Conservation (phyloP, 2,329 filamentous ascomycete species). For the Byssoonygena ceratinophila region DNA sequence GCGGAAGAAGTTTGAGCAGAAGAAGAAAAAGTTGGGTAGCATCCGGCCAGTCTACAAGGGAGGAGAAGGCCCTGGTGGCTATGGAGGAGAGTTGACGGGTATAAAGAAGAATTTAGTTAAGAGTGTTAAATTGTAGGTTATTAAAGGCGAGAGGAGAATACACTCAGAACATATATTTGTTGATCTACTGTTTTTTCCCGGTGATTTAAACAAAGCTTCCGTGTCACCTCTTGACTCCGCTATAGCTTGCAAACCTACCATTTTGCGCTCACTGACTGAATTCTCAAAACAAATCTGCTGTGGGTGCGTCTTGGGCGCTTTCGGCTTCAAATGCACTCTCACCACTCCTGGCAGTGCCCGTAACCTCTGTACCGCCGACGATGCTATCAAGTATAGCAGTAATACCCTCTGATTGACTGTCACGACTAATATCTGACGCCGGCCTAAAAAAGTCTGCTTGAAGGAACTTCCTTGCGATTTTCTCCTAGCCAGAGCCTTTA, state of each 20-base stretch:
- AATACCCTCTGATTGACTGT: neutral
- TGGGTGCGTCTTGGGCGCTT: slow-evolving; percentile 12
- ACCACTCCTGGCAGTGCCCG: neutral
- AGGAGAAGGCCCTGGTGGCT: slow-evolving; percentile 71
- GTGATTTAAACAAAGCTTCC: no score
- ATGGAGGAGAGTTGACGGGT: slow-evolving; percentile 84
- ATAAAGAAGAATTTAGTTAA: slow-evolving; percentile 90
- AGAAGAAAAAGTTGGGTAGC: slow-evolving; percentile 91
- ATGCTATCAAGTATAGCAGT: slow-evolving; percentile 10
- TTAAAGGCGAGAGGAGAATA: neutral
- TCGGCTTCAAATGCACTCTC: neutral
- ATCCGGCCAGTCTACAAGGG: slow-evolving; percentile 80
- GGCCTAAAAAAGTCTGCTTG: slow-evolving; percentile 30
- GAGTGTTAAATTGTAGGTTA: slow-evolving; percentile 69
- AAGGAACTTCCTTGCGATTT: slow-evolving; percentile 50
- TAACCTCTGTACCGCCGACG: neutral
- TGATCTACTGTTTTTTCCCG: neutral
- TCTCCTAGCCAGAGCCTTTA: slow-evolving; percentile 33
- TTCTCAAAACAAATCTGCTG: neutral
- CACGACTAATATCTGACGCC: neutral
- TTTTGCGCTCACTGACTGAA: neutral
- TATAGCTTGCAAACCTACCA: neutral
- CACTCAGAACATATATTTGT: neutral
- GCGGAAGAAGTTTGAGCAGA: slow-evolving; percentile 88
- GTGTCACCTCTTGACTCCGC: no score